These are phyloP conservation scores for Somion occarium DNA, from an alignment of 1,284 basidiomycete genomes.

Conservation along the genomic window DNA sequence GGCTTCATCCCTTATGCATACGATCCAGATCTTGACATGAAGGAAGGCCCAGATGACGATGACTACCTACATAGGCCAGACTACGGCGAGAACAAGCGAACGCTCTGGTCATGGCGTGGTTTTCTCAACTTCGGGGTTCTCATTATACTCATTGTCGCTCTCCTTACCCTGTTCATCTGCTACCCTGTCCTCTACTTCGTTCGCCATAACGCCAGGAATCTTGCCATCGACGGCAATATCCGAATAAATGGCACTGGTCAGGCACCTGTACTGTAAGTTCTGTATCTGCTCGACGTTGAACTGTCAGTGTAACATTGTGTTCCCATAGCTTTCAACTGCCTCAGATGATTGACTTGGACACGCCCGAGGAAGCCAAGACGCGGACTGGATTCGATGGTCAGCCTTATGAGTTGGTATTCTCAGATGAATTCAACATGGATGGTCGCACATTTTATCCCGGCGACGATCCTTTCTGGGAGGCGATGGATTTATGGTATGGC, in stretches of 20 bases:
- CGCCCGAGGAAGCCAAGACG: conserved; percentile 50
- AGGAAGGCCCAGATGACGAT: conserved; percentile 61
- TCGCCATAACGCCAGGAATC: conserved; percentile 39
- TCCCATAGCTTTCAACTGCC: conserved; percentile 52
- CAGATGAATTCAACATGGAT: conserved; percentile 80
- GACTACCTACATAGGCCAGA: conserved; percentile 51
- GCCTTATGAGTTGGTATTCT: conserved; percentile 66
- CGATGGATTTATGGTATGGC: conserved; percentile 69
- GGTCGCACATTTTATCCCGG: conserved; percentile 66
- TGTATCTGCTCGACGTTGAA: background rate
- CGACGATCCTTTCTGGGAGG: conserved; percentile 77
- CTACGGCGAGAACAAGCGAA: conserved; percentile 27
- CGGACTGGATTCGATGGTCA: conserved; percentile 64
- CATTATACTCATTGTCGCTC: conserved; percentile 33
- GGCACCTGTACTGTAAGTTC: conserved; percentile 28
- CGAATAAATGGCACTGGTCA: conserved; percentile 65
- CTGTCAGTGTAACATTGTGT: background rate
- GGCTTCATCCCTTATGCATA: conserved; percentile 65
- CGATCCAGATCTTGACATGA: conserved; percentile 54
- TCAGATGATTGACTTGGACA: conserved; percentile 61
- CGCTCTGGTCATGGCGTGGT: conserved; percentile 36
- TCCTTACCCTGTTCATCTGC: conserved; percentile 65
- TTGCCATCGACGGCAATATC: conserved; percentile 58
- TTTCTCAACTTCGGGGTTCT: conserved; percentile 47
- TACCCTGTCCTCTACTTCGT: conserved; percentile 72